Evolutionary conservation across 179 eudicot genomes (phyloP).

Genomic region (Vitellaria paradoxa): DNA sequence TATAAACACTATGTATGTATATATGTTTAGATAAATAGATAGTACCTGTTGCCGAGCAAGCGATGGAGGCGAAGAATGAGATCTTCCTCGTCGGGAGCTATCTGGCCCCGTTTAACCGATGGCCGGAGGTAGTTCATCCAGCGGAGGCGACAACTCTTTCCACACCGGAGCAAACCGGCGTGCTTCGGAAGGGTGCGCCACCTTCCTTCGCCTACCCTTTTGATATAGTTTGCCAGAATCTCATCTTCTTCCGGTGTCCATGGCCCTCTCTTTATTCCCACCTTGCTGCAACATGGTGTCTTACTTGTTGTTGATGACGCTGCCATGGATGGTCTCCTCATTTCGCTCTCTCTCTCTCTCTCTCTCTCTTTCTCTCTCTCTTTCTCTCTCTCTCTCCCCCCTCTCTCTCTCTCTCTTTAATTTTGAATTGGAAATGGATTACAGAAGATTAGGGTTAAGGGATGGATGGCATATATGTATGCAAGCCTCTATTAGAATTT

Average conservation of each 20-base stretch:
- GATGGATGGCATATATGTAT: too few relatives aligned
- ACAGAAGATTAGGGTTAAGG: too few relatives aligned
- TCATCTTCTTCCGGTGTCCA: slow-evolving; percentile 56
- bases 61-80: slow-evolving; percentile 53
- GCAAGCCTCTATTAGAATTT: too few relatives aligned
- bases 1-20: background rate
- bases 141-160: slow-evolving; percentile 47
- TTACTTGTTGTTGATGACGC: slow-evolving; percentile 13
- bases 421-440: too few relatives aligned
- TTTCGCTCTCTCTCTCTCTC: slow-evolving; percentile 23
- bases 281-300: slow-evolving; percentile 31
- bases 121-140: slow-evolving; percentile 51
- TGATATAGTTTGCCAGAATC: slow-evolving; percentile 28
- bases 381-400: slow-evolving; percentile 21
- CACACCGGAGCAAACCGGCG: slow-evolving; percentile 36
- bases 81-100: slow-evolving; percentile 38
- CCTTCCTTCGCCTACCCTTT: slow-evolving; percentile 37
- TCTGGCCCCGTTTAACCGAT: slow-evolving; percentile 36
- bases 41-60: slow-evolving; percentile 48
- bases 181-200: slow-evolving; percentile 40
- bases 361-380: slow-evolving; percentile 3
- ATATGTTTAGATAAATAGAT: background rate
- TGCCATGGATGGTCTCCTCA: background rate
- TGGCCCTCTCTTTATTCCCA: slow-evolving; percentile 43
- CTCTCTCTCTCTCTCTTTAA: slow-evolving; percentile 6